Evolutionary conservation across 768 basidiomycete genomes (phyloP), one percentile per base, ranked within the genome.

Genomic region (Mycena rebaudengoi): DNA sequence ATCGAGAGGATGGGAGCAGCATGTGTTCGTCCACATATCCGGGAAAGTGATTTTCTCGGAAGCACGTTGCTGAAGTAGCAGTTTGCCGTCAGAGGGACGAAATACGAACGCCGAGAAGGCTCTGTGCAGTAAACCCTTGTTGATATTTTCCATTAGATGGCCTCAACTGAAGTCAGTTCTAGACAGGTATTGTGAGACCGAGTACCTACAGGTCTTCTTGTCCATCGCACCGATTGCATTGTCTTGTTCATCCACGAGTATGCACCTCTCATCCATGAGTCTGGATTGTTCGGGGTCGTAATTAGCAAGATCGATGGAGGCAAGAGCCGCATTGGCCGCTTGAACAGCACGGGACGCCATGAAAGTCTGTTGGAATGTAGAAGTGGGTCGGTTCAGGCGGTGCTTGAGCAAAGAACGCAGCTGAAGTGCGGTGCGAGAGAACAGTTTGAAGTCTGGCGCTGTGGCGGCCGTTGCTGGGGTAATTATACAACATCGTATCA

Each of bases 11-110:
- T 99, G 97, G 23, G 94, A 96, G 80, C 97, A 99, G 76, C 98
- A 99, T 8, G 98, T 99, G 78, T 99, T 99, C 30, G 98, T 99
- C 98, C 98, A 99, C 96, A 98, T 96, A 70, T 94, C 86, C 6
- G 98, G 98, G 81, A 99, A 99, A 7, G 98, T 99, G 74, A 99
- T 99, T 83, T 99, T 99, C 81, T 97, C 96, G n/a, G 90, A 83
- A 20, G 98, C 98, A 35, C 98, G 88, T 76, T 95, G 95, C 75
- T 99, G 98, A 44, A 99, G 85, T 26, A 99, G 83, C 18, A 99
- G 85, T 76, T 91, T 93, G 45, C 98, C 98, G 75, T 98, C 95
- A 13, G 88, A 88, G 3, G 98, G 98, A 35, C 95, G 84, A 83
- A 99, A 99, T 67, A 98, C 86, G 77, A 99, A 99, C 33, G 91